Conservation (phyloP, 2,329 filamentous ascomycete species). For the Bipolaris victoriae region DNA sequence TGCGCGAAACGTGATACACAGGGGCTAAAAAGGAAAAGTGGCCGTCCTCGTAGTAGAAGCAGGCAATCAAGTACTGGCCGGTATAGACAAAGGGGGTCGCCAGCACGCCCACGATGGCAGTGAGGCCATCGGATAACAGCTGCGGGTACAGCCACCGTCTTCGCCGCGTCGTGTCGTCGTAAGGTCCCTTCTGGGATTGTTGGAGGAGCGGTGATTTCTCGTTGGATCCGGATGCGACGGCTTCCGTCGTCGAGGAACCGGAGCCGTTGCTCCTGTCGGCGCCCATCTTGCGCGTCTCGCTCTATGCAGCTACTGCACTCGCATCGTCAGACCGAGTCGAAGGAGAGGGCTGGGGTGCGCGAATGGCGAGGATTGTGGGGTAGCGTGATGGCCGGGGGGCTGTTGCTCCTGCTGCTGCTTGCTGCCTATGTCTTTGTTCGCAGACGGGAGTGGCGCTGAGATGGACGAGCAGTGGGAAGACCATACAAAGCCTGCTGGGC, state of each 20-base stretch:
- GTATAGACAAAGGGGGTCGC: slow-evolving; percentile 80
- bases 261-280: slow-evolving; percentile 26
- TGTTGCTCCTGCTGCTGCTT: slow-evolving; percentile 2
- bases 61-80: slow-evolving; percentile 80
- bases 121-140: slow-evolving; percentile 72
- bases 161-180: slow-evolving; percentile 44
- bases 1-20: slow-evolving; percentile 65
- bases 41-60: slow-evolving; percentile 82
- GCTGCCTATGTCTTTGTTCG: background rate
- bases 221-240: slow-evolving; percentile 51
- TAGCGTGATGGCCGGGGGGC: slow-evolving; percentile 11
- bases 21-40: slow-evolving; percentile 79
- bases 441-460: background rate
- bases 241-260: slow-evolving; percentile 34
- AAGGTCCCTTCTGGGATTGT: slow-evolving; percentile 33
- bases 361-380: slow-evolving; percentile 50
- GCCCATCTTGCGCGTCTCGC: slow-evolving; percentile 43
- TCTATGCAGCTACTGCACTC: slow-evolving; percentile 37
- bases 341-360: slow-evolving; percentile 31
- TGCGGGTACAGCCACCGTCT: slow-evolving; percentile 64
- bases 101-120: slow-evolving; percentile 78
- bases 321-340: slow-evolving; percentile 43
- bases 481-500: background rate
- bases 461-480: background rate
- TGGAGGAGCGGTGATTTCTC: slow-evolving; percentile 74